Evolutionary conservation across 2,329 filamentous ascomycete species (phyloP).

Genomic region (Colletotrichum sp.): DNA sequence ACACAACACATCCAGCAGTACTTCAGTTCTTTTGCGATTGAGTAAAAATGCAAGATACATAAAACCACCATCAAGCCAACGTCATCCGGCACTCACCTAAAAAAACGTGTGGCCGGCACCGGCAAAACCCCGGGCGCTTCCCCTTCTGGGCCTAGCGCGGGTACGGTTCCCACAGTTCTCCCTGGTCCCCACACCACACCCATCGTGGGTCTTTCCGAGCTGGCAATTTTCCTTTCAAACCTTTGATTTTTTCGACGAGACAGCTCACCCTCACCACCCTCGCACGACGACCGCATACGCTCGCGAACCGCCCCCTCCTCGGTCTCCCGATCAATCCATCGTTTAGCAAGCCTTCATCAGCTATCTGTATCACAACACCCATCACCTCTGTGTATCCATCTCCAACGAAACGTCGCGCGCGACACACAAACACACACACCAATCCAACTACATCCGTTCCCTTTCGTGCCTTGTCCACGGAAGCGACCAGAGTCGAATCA

Average conservation of each 20-base stretch:
- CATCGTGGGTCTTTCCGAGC: slow-evolving; percentile 22
- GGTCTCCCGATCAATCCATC: slow-evolving; percentile 20
- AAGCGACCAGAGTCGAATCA: slow-evolving; percentile 11
- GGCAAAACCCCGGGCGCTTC: slow-evolving; percentile 13
- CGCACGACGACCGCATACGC: slow-evolving; percentile 18
- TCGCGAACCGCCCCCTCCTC: slow-evolving; percentile 9
- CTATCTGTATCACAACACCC: slow-evolving; percentile 13
- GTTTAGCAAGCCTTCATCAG: slow-evolving; percentile 24
- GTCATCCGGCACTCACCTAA: slow-evolving; percentile 9
- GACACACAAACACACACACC: slow-evolving; percentile 3
- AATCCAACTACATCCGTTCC: background rate
- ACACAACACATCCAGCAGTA: too few species aligned
- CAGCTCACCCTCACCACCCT: slow-evolving; percentile 22
- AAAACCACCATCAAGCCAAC: background rate
- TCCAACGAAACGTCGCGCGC: slow-evolving; percentile 1
- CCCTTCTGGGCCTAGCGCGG: background rate
- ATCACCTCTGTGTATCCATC: slow-evolving; percentile 15
- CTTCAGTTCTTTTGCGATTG: background rate
- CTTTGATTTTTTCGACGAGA: slow-evolving; percentile 25
- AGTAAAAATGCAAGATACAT: background rate
- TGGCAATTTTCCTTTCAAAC: slow-evolving; percentile 26
- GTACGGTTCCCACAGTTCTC: slow-evolving; percentile 5
- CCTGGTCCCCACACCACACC: slow-evolving; percentile 16
- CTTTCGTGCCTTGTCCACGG: slow-evolving; percentile 18
- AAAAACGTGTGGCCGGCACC: slow-evolving; percentile 19